Base-by-base conservation (phyloP, 768 basidiomycete species). In the Hericium rajendrae region DNA sequence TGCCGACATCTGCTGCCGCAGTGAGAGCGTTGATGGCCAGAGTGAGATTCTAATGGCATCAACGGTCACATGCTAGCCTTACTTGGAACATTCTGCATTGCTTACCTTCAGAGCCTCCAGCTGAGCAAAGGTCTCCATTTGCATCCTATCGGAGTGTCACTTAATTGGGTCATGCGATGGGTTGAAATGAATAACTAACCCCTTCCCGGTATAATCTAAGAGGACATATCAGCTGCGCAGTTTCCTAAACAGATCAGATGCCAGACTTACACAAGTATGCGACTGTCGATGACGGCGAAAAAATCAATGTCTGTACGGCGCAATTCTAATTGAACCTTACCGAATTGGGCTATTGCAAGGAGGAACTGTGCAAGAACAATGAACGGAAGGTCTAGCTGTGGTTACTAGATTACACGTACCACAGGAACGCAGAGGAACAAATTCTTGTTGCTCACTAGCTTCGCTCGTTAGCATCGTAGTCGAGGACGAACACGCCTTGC, bases 21-120 rank as follows among this genome's bases (percentile, higher is more conserved):
- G 76, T 79, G 38, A 81, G 64, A 6, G 78, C 71, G 60, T 83
- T 81, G 40, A 83, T 79, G 50, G 78, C 71, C 73, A 81, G 79
- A 4, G 81, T 81, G 32, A 81, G 69, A 32, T 76, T 74, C 80
- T 81, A 55, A 20, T 3, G n/a, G n/a, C 12, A 16, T 32, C 8
- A 52, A 26, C 58, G 53, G 26, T 15, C 49, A 38, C 24, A 32
- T n/a, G 4, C 28, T 32, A 32, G 28, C 28, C 28, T 32, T 32
- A 32, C 28, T 32, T 32, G 28, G 28, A 32, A 13, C 9, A 15
- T 8, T 37, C 5, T 20, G 13, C 11, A 32, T 55, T n/a, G 39
- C 20, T 38, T n/a, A 53, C 51, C 51, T 53, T 53, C 15, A 53
- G 24, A 16, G 38, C 18, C 32, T 28, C 51, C 16, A 53, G 32